Conservation (phyloP, 2,329 filamentous ascomycete species). For the Orbilia oligospora region DNA sequence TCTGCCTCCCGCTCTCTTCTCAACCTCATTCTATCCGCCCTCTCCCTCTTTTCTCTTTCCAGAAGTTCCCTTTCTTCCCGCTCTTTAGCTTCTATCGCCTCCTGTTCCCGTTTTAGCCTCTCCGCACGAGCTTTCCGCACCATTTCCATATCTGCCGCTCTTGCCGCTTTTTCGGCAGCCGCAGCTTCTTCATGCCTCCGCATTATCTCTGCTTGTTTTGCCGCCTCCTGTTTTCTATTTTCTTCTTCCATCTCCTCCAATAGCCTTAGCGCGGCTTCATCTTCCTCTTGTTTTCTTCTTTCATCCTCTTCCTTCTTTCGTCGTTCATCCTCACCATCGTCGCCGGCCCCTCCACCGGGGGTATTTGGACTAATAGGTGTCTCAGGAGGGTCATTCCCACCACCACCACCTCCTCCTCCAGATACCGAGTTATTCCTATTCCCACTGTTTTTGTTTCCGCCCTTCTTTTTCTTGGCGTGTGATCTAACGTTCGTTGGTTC, state of each 20-base stretch:
- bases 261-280: slow-evolving; percentile 18
- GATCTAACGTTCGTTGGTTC: slow-evolving; percentile 54
- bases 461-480: slow-evolving; percentile 51
- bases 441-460: slow-evolving; percentile 13
- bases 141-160: slow-evolving; percentile 18
- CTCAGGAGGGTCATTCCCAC: slow-evolving; percentile 40
- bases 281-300: slow-evolving; percentile 31
- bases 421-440: slow-evolving; percentile 32
- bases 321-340: slow-evolving; percentile 46
- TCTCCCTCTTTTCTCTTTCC: slow-evolving; percentile 33
- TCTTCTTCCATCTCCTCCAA: slow-evolving; percentile 41
- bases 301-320: slow-evolving; percentile 42
- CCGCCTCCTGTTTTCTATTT: slow-evolving; percentile 21
- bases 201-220: slow-evolving; percentile 32
- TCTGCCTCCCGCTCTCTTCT: slow-evolving; percentile 41
- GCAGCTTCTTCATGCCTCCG: slow-evolving; percentile 30
- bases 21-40: slow-evolving; percentile 28
- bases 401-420: slow-evolving; percentile 20
- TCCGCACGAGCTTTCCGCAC: slow-evolving; percentile 7
- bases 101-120: slow-evolving; percentile 36
- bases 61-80: slow-evolving; percentile 29
- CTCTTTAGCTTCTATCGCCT: slow-evolving; percentile 37
- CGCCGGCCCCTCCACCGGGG: slow-evolving; percentile 45
- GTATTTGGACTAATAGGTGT: slow-evolving; percentile 47
- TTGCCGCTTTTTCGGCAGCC: slow-evolving; percentile 25